Evolutionary conservation across 106 monocot species (phyloP).

Genomic region (Dendrobium catenatum): DNA sequence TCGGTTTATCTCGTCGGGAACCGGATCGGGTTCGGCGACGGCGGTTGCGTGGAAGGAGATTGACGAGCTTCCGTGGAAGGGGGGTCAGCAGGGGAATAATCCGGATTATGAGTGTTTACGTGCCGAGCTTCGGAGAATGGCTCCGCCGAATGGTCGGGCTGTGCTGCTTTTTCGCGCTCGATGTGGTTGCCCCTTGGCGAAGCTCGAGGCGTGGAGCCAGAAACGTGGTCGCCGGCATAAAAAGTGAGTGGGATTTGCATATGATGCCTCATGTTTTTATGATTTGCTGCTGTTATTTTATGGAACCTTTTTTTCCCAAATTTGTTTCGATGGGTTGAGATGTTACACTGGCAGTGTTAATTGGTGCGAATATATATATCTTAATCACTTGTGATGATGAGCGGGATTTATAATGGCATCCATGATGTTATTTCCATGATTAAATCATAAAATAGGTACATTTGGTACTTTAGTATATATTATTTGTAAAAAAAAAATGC

Average conservation of each 20-base stretch:
- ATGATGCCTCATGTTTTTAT: background rate
- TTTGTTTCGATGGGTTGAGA: background rate
- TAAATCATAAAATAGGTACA: background rate
- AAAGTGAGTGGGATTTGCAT: constrained; percentile 30
- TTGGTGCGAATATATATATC: background rate
- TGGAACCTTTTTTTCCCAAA: background rate
- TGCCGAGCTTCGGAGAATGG: constrained; percentile 69
- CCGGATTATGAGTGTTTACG: constrained; percentile 87
- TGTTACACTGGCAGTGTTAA: background rate
- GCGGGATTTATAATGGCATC: background rate
- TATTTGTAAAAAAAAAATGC: background rate
- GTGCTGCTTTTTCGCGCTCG: constrained; percentile 72
- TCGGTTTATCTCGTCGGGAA: constrained; percentile 5
- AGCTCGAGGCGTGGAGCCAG: constrained; percentile 63
- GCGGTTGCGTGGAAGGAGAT: constrained; percentile 63
- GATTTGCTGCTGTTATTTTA: background rate
- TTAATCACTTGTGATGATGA: background rate
- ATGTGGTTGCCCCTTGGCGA: constrained; percentile 69
- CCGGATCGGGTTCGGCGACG: background rate
- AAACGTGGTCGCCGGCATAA: constrained; percentile 39
- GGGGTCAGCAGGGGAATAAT: constrained; percentile 72
- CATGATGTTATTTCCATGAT: too few species aligned
- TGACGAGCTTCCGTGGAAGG: constrained; percentile 84
- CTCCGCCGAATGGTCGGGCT: constrained; percentile 75
- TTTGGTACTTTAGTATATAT: background rate